Evolutionary conservation across 768 basidiomycete species (phyloP), one percentile per base, ranked within the genome.

Genomic region (Leucocoprinus leucothites): DNA sequence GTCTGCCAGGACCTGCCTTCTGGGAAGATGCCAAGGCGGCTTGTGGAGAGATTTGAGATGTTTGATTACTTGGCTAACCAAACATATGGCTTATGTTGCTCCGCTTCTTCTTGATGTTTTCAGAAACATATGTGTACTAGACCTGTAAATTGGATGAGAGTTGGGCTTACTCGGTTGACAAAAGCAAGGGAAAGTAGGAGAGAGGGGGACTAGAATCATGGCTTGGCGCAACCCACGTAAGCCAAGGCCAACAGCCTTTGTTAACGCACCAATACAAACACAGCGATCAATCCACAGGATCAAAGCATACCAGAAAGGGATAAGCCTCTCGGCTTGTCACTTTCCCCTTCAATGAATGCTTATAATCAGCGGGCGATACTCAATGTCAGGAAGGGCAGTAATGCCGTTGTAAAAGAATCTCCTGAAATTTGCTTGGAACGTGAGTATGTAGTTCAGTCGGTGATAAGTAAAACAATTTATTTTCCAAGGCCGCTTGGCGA

Each of bases 11-110:
- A 5, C 31, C 31, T 48, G 41, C 16, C 46, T 48, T 48, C 54
- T 56, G 54, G 54, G 54, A 49, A 56, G 47, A 49, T 56, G 54
- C 54, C 54, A 56, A 56, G 54, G 9, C 38, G 47, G 54, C 38
- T 25, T 43, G 40, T 48, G 47, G 48, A 53, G 48, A 53, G 52
- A 7, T 31, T 35, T 16, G 25, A 34, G 26, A n/a, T 26, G 16
- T 16, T 3, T 14, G 14, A 19, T 34, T 16, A 34, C 28, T 35
- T 19, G 31, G 31, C 26, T 34, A 19, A 6, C 26, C 31, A 16
- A 18, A 14, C 38, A 38, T 38, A 38, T 9, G 16, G 7, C 3
- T 38, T n/a, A 38, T 38, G 11, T 38, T 38, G 6, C 16, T 38
- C 38, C 38, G 14, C 16, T 13, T 38, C 16, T 13, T 38, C 38